These are phyloP conservation scores for Apiospora saccharicola DNA, from an alignment of 2,329 filamentous ascomycete species.

Conservation along the genomic window DNA sequence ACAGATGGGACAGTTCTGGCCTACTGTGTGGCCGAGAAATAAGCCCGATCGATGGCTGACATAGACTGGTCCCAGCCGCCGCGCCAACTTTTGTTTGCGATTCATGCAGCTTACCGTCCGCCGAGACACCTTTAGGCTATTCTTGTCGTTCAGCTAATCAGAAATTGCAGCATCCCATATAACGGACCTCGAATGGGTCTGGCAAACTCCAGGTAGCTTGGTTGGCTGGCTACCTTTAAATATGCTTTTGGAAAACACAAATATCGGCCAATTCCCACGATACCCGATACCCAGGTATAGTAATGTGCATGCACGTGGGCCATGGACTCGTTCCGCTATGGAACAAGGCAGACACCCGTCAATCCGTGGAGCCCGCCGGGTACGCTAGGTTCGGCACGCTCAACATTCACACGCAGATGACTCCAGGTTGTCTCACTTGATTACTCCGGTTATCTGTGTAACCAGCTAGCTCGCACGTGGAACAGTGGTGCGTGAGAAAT, in stretches of 20 bases:
- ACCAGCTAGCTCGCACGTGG: slow-evolving; percentile 11
- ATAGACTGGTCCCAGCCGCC: not conserved
- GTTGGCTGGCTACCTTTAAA: too few species aligned
- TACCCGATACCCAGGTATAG: not conserved
- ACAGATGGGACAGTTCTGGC: not conserved
- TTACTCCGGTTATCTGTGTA: slow-evolving; percentile 16
- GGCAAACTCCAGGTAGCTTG: not conserved
- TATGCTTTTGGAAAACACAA: not conserved
- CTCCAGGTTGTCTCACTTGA: slow-evolving; percentile 13
- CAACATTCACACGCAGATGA: not conserved
- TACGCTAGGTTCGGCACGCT: slow-evolving; percentile 16
- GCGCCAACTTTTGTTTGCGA: not conserved
- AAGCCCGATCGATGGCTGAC: slow-evolving; percentile 6
- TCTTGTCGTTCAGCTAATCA: not conserved
- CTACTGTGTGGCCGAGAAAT: not conserved
- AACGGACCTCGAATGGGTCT: not conserved
- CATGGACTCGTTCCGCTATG: not conserved
- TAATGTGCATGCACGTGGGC: slow-evolving; percentile 5
- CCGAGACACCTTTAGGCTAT: not conserved
- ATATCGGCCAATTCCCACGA: not conserved
- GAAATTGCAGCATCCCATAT: not conserved
- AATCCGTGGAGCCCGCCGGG: not conserved
- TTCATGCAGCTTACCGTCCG: slow-evolving; percentile 19
- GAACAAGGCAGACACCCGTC: slow-evolving; percentile 1
- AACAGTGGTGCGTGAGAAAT: slow-evolving; percentile 15